Conservation (phyloP, 2,329 filamentous ascomycete species). For the Zymoseptoria crescenta region DNA sequence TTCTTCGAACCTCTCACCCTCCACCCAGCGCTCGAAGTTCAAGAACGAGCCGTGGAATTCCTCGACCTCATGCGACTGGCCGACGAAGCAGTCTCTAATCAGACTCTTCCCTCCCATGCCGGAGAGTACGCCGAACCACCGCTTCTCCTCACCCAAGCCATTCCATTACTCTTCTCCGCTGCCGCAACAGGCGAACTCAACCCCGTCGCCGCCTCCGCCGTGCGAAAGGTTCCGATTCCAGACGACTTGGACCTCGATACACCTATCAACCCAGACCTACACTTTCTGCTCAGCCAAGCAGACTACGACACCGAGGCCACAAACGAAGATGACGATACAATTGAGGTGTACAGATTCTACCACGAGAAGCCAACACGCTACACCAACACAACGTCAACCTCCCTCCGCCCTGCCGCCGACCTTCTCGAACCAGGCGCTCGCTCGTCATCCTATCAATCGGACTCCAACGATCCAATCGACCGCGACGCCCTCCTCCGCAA, state of each 20-base stretch:
- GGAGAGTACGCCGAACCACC: constrained; percentile 70
- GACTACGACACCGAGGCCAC: constrained; percentile 37
- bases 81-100: constrained; percentile 67
- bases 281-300: constrained; percentile 52
- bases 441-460: constrained; percentile 38
- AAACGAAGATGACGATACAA: constrained; percentile 30
- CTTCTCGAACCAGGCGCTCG: constrained; percentile 33
- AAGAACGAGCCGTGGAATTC: constrained; percentile 89
- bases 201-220: constrained; percentile 74
- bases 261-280: constrained; percentile 70
- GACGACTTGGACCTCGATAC: constrained; percentile 68
- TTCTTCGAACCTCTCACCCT: constrained; percentile 70
- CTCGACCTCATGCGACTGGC: constrained; percentile 81
- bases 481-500: constrained; percentile 65
- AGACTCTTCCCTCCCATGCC: constrained; percentile 48
- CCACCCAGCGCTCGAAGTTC: constrained; percentile 85
- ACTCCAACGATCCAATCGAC: constrained; percentile 51
- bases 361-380: constrained; percentile 30
- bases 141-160: constrained; percentile 77
- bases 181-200: constrained; percentile 64
- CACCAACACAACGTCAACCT: constrained; percentile 9
- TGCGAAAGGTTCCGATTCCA: constrained; percentile 77
- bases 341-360: constrained; percentile 40
- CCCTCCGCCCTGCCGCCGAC: constrained; percentile 34
- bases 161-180: constrained; percentile 78